Base-by-base conservation (phyloP, 179 eudicot genomes). In the Beta lomatogona region DNA sequence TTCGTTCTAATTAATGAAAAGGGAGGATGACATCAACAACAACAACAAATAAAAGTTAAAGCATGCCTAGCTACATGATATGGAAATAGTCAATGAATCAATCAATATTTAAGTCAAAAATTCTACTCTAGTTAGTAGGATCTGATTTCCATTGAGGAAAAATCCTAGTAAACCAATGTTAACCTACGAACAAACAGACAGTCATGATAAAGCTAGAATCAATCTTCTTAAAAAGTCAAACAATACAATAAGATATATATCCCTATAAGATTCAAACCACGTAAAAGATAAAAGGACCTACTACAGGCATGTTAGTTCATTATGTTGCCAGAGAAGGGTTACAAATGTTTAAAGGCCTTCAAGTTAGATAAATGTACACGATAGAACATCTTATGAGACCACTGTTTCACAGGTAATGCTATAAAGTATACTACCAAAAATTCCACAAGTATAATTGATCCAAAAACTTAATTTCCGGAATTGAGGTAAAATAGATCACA, bases 131-230 rank as follows among this genome's bases (percentile, higher is more conserved):
- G 74, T 48, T 71, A 71, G 55, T n/a, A 6, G 15, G 54, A 71
- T 48, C 11, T 18, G 15, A 46, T 71, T 46, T 11, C 57, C 57
- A 48, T 15, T 19, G 31, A 9, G 46, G 71, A 67, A 13, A 25
- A 78, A 7, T 52, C 65, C 44, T 44, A 71, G n/a, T 12, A 6
- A 59, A 71, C 73, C 59, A 9, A 25, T 72, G 16, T 25, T 55
- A 18, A 44, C 44, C 75, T 31, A 71, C 31, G 14, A 81, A 60
- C 31, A 60, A 7, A n/a, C n/a, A 45, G 21, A 28, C 31, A 28
- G 31, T 53, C 16, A 82, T 66, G 54, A 66, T 50, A 81, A 55
- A 18, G 28, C 67, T 66, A 67, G 75, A 67, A 55, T 55, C 44
- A 57, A 76, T 44, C 66, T 59, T 77, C 48, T 50, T 28, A 48